Conservation (phyloP, 2,329 filamentous ascomycete genomes). For the Diaporthe citrichinensis region DNA sequence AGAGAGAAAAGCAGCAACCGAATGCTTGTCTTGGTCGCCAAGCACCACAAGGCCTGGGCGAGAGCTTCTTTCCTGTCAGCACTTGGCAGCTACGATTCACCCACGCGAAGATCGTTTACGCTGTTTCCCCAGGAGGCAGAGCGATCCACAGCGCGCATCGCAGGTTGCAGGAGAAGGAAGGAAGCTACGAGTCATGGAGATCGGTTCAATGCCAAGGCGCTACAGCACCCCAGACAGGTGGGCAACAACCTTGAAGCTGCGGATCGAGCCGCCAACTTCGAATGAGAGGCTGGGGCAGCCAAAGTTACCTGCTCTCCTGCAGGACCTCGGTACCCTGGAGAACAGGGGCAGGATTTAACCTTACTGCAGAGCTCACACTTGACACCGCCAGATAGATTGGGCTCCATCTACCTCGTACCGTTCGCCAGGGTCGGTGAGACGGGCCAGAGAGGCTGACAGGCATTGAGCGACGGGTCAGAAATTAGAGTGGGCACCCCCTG, state of each 20-base stretch:
- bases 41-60: background rate
- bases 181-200: background rate
- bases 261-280: slow-evolving; percentile 14
- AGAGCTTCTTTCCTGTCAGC: slow-evolving; percentile 24
- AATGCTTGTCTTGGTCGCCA: background rate
- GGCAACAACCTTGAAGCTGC: background rate
- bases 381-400: slow-evolving; percentile 15
- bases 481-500: background rate
- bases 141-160: background rate
- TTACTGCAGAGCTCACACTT: slow-evolving; percentile 7
- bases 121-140: slow-evolving; percentile 1
- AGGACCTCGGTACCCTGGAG: background rate
- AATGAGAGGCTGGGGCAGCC: background rate
- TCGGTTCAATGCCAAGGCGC: slow-evolving; percentile 15
- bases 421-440: background rate
- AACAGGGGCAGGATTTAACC: slow-evolving; percentile 21
- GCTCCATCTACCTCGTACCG: background rate
- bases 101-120: background rate
- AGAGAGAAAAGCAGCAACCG: background rate
- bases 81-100: slow-evolving; percentile 15
- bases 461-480: background rate
- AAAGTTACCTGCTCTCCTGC: background rate
- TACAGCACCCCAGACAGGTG: slow-evolving; percentile 15
- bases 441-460: background rate
- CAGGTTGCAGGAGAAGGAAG: background rate